These are phyloP conservation scores for Globisporangium parvum DNA, from an alignment of 352 stramenopile genomes.

Conservation along the genomic window DNA sequence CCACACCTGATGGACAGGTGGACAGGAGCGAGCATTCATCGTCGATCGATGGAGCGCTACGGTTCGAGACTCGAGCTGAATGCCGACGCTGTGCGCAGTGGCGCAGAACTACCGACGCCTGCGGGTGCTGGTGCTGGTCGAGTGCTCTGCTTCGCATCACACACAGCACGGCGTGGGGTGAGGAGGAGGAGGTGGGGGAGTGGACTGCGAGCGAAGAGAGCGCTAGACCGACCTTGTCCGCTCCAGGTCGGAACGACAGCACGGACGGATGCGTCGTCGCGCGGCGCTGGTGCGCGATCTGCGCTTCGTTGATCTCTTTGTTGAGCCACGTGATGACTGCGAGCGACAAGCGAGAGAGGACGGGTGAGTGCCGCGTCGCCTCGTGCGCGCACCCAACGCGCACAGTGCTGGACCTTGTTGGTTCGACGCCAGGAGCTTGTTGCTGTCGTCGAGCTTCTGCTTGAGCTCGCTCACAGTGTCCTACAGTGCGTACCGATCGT, in stretches of 20 bases:
- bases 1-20: background rate
- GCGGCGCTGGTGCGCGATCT: constrained; percentile 64
- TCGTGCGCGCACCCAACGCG: too few species aligned
- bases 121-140: background rate
- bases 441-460: constrained; percentile 85
- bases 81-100: background rate
- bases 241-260: constrained; percentile 50
- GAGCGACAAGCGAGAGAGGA: background rate
- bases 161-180: background rate
- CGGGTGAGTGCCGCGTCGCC: background rate
- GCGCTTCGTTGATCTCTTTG: constrained; percentile 89
- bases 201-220: too few species aligned
- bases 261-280: constrained; percentile 62
- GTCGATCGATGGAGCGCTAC: background rate
- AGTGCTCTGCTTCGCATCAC: background rate
- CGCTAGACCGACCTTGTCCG: constrained; percentile 24
- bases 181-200: background rate
- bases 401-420: constrained; percentile 59
- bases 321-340: constrained; percentile 88
- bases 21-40: too few species aligned
- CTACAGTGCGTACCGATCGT: constrained; percentile 13
- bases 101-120: background rate
- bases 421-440: constrained; percentile 84
- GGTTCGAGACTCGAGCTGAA: constrained; percentile 16
- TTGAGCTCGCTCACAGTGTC: constrained; percentile 64